Conservation (phyloP, 2,329 filamentous ascomycete species). For the Ophiostoma ulmi region DNA sequence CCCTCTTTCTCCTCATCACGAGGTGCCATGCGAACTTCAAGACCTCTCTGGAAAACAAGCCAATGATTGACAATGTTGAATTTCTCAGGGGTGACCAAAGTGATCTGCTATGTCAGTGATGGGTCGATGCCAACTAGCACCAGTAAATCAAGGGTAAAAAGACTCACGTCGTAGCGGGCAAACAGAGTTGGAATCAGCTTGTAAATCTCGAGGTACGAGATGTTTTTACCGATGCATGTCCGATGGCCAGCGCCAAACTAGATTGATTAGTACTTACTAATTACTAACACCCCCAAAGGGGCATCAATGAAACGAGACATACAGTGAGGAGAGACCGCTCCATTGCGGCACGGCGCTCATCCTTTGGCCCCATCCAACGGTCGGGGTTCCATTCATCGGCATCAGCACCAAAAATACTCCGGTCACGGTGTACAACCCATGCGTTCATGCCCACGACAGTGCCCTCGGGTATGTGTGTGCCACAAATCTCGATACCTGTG, state of each 20-base stretch:
- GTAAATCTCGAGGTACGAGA: slow-evolving; percentile 35
- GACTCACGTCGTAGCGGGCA: slow-evolving; percentile 31
- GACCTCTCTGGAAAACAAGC: not conserved
- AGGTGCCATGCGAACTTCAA: not conserved
- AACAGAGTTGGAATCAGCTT: slow-evolving; percentile 40
- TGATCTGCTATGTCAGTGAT: not conserved
- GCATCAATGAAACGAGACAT: slow-evolving; percentile 19
- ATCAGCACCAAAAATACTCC: slow-evolving; percentile 41
- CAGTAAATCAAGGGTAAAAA: slow-evolving; percentile 31
- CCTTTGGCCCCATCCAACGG: slow-evolving; percentile 41
- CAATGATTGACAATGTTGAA: not conserved
- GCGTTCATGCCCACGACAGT: slow-evolving; percentile 41
- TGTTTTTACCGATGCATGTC: slow-evolving; percentile 38
- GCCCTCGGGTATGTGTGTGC: slow-evolving; percentile 36
- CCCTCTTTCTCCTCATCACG: not conserved
- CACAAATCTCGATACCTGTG: slow-evolving; percentile 34
- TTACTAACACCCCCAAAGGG: slow-evolving; percentile 26
- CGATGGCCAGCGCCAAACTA: slow-evolving; percentile 39
- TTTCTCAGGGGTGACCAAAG: not conserved
- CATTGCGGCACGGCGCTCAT: slow-evolving; percentile 36
- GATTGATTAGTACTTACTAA: not conserved
- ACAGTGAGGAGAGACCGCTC: slow-evolving; percentile 26
- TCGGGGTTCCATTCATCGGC: slow-evolving; percentile 43
- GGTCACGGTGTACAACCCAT: slow-evolving; percentile 39
- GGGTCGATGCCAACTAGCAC: not conserved